A percentile compares a stretch with the other conserved stretches of the same genome.
Conservation (phyloP, 371 early-diverging fungal species). For the Lichtheimia corymbifera region DNA sequence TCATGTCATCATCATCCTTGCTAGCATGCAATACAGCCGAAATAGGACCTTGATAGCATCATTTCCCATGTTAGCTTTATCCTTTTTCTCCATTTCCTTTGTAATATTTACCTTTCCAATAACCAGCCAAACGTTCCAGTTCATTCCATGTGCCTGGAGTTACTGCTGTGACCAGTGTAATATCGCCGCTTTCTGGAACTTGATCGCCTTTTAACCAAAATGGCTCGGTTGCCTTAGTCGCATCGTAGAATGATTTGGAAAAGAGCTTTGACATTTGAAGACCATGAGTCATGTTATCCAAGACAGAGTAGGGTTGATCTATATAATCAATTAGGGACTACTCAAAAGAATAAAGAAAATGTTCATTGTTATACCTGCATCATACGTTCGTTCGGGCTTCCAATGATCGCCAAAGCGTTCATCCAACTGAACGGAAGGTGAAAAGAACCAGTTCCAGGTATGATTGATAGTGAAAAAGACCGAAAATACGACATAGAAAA, state of each 20-base stretch:
- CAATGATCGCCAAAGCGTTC: conserved; percentile 27
- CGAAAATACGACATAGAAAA: conserved; percentile 46
- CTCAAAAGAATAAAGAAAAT: too few relatives aligned
- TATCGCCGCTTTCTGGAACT: conserved; percentile 25
- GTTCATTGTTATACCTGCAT: conserved; percentile 27
- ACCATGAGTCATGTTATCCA: conserved; percentile 45
- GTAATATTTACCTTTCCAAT: conserved; percentile 53
- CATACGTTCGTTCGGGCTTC: conserved; percentile 47
- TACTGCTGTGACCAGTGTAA: conserved; percentile 40
- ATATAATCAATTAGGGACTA: background rate
- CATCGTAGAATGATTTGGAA: conserved; percentile 39
- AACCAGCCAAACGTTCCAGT: conserved; percentile 34
- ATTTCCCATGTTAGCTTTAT: background rate
- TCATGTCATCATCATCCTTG: conserved; percentile 17
- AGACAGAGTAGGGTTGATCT: conserved; percentile 37
- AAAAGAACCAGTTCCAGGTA: conserved; percentile 31
- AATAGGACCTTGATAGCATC: conserved; percentile 32
- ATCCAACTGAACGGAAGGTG: conserved; percentile 14
- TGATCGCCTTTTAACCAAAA: conserved; percentile 38
- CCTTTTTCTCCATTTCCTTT: conserved; percentile 29
- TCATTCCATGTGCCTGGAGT: conserved; percentile 40
- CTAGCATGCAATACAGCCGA: conserved; percentile 42
- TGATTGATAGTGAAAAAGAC: conserved; percentile 45
- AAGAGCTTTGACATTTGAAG: conserved; percentile 50
- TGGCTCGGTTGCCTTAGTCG: conserved; percentile 35